Conservation (phyloP, 1,284 basidiomycete species). For the Rhodotorula glutinis region DNA sequence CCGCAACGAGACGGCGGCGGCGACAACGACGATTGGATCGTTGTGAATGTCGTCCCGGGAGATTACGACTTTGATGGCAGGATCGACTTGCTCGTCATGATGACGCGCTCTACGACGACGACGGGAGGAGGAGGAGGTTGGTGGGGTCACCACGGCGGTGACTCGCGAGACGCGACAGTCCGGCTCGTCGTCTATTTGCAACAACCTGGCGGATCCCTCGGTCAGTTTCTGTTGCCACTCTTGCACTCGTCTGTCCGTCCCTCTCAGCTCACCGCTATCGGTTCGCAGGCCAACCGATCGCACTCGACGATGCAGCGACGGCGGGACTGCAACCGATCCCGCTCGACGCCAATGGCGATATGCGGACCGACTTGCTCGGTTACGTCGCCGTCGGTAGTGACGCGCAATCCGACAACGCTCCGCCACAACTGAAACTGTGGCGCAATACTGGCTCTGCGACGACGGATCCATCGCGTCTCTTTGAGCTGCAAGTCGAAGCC, state of each 20-base stretch:
- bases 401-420: constrained; percentile 44
- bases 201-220: constrained; percentile 58
- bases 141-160: constrained; percentile 45
- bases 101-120: constrained; percentile 49
- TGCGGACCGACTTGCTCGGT: constrained; percentile 84
- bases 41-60: constrained; percentile 76
- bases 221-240: too few species aligned
- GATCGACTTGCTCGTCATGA: constrained; percentile 84
- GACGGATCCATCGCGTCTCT: too few species aligned
- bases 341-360: constrained; percentile 79
- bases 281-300: constrained; percentile 2
- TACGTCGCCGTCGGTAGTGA: constrained; percentile 57
- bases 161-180: constrained; percentile 50
- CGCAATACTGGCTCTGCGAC: too few species aligned
- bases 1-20: not conserved
- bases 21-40: constrained; percentile 32
- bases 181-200: constrained; percentile 67
- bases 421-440: too few species aligned
- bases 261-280: too few species aligned
- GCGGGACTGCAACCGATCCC: constrained; percentile 71
- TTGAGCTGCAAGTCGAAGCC: too few species aligned
- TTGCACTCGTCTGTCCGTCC: too few species aligned
- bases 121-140: constrained; percentile 53
- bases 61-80: constrained; percentile 91
- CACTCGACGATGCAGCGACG: constrained; percentile 61